Evolutionary conservation across 2,329 filamentous ascomycete genomes (phyloP).

Genomic region (Gyromitra esculenta): DNA sequence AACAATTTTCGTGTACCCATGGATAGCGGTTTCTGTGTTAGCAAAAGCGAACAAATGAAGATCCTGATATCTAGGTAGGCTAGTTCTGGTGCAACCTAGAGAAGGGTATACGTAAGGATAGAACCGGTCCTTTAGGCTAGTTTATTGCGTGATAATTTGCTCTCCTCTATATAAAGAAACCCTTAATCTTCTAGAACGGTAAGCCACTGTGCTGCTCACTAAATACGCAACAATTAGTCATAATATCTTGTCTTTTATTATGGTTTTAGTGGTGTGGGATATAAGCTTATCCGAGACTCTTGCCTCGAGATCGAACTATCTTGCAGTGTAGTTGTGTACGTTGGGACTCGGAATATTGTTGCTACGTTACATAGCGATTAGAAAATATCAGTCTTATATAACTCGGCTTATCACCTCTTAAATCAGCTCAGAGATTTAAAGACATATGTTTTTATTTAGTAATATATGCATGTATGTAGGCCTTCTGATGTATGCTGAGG

Average conservation of each 20-base stretch:
- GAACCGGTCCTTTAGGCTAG: background rate
- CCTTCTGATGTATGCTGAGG: background rate
- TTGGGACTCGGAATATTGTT: no score
- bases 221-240: background rate
- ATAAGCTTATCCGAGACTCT: no score
- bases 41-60: background rate
- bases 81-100: background rate
- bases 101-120: background rate
- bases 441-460: background rate
- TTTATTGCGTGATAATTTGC: background rate
- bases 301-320: no score
- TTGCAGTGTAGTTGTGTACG: no score
- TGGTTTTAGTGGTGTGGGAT: background rate
- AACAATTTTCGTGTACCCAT: no score
- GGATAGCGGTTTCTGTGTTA: background rate
- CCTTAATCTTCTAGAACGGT: background rate
- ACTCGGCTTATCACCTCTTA: background rate
- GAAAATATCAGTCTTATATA: background rate
- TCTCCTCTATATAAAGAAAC: background rate
- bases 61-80: background rate
- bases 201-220: background rate
- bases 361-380: background rate
- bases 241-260: background rate
- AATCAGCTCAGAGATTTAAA: background rate
- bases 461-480: background rate